Base-by-base conservation (phyloP, 2,329 filamentous ascomycete species). In the Nigrospora osmanthi region DNA sequence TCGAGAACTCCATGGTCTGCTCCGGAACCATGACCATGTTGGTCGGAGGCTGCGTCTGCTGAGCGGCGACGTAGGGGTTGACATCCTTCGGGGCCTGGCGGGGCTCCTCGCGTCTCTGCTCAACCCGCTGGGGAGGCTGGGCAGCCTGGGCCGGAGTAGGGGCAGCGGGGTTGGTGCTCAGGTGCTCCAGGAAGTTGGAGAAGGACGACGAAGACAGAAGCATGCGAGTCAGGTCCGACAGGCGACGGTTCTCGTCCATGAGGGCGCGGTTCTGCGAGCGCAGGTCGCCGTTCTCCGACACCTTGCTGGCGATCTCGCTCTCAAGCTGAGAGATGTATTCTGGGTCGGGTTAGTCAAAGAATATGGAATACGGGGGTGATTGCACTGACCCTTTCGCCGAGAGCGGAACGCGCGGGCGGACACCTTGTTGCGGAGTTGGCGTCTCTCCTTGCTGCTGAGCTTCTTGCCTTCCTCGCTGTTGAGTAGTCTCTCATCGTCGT, bases 391-490 rank as follows among this genome's bases (percentile, higher is more conserved):
- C 77, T 98, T 98, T 76, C 93, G 85, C 57, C 93, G 78, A n/a
- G 90, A 96, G 46, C 93, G 86, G 81, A 98, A 98, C 42, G 91
- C 91, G 55, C 93, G 88, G 50, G 93, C 93, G 36, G 93, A 98
- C 5, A 98, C 93, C 71, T 98, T 98, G 78, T 98, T 98, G 52
- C 93, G 82, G n/a, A 98, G 78, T 67, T 97, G 93, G 54, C 93
- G 84, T 49, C 93, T 84, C 69, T 97, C 90, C 71, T 97, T 97
- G 74, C 89, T 95, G 68, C 84, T 93, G n/a, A 98, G 78, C 73
- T 96, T 96, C 83, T 98, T 98, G 58, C 91, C 93, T 69, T 96
- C 91, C 59, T 98, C 93, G 49, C 89, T 96, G n/a, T 89, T 89
- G 17, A 96, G 75, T 11, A 96, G 75, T 54, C 88, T 80, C 74